phyloP scores from a whole-genome alignment of 2,329 filamentous ascomycete genomes.

The Verticillium isaacii region DNA sequence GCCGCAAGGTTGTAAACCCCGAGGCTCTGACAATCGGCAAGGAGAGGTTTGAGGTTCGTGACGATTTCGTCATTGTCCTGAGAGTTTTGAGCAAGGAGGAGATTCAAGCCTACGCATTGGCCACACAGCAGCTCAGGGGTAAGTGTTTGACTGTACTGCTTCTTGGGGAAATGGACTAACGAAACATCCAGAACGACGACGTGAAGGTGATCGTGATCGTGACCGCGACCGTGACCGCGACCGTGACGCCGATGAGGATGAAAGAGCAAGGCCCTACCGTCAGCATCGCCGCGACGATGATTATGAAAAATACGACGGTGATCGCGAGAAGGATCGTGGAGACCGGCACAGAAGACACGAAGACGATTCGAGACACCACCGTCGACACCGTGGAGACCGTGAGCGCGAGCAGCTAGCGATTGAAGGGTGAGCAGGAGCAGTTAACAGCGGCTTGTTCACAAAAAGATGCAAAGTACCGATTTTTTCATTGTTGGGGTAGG shows the following conservation, averaged over 20 bases:
- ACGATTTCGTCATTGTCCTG: conserved; percentile 90
- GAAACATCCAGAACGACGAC: conserved; percentile 22
- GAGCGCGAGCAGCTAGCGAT: conserved; percentile 14
- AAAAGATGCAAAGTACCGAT: not conserved
- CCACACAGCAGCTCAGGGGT: conserved; percentile 79
- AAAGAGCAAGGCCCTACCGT: conserved; percentile 14
- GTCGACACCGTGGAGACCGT: conserved; percentile 12
- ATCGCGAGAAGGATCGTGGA: conserved; percentile 16
- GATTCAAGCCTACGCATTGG: conserved; percentile 79
- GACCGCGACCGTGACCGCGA: conserved; percentile 22
- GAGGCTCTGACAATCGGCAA: conserved; percentile 82
- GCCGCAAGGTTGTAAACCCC: conserved; percentile 81
- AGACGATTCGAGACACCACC: conserved; percentile 23
- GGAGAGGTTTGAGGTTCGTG: conserved; percentile 86
- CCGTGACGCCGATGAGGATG: conserved; percentile 20
- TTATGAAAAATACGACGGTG: conserved; percentile 28
- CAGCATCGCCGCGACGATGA: conserved; percentile 26
- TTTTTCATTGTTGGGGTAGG: not conserved
- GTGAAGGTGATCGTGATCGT: conserved; percentile 24
- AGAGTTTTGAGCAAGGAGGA: conserved; percentile 83
- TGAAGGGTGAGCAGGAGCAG: conserved; percentile 1
- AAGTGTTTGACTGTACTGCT: conserved; percentile 20
- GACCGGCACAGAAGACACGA: conserved; percentile 23
- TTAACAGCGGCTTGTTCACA: not conserved
- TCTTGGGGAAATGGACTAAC: not conserved